phyloP scores from a whole-genome alignment of 805 yeast genomes.

The Ogataea parapolymorpha region DNA sequence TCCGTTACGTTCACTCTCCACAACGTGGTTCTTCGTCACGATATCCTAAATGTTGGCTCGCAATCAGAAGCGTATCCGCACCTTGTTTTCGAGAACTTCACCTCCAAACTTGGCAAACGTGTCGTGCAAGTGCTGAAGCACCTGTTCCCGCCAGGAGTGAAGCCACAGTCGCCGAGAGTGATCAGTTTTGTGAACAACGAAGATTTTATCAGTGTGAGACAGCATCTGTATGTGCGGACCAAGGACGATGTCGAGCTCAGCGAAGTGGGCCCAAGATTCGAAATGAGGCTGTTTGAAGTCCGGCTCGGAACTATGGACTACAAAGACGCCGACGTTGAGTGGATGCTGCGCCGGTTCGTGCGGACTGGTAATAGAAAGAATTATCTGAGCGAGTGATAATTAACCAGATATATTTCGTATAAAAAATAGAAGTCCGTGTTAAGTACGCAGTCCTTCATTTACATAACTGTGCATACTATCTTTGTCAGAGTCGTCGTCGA shows the following conservation, averaged over 20 bases:
- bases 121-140: conserved; percentile 80
- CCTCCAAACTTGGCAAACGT: conserved; percentile 75
- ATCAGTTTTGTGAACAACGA: conserved; percentile 87
- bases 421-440: conserved; percentile 7
- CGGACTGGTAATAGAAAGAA: conserved; percentile 96
- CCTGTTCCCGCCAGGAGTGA: conserved; percentile 95
- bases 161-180: conserved; percentile 85
- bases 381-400: conserved; percentile 47
- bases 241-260: conserved; percentile 87
- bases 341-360: conserved; percentile 90
- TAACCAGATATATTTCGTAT: background rate
- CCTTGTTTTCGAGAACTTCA: conserved; percentile 86
- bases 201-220: conserved; percentile 92
- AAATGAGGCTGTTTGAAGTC: conserved; percentile 88
- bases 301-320: conserved; percentile 89
- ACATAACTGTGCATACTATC: conserved; percentile 30
- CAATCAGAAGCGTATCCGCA: conserved; percentile 93
- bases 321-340: conserved; percentile 96
- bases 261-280: conserved; percentile 98
- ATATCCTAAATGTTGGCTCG: conserved; percentile 78
- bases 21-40: conserved; percentile 93
- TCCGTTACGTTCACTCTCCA: conserved; percentile 91
- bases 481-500: conserved; percentile 21
- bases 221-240: conserved; percentile 89
- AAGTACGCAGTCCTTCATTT: conserved; percentile 30